Percentiles rank a stretch among this genome's conserved stretches.
These are phyloP conservation scores for Salix viminalis DNA, from an alignment of 345 rosid species.

Conservation along the genomic window DNA sequence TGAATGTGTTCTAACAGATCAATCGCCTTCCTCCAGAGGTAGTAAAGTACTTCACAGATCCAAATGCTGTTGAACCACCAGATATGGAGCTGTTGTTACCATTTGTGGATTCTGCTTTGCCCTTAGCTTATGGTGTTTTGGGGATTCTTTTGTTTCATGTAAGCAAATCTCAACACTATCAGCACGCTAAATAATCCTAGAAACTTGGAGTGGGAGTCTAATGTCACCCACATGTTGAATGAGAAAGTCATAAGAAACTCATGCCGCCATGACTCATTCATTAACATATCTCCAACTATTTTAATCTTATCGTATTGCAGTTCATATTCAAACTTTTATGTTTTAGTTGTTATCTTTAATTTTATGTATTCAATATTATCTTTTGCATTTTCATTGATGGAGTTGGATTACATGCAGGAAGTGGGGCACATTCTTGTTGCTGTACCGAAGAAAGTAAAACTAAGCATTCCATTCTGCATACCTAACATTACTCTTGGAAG, in stretches of 20 bases:
- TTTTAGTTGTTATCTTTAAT: too few species aligned
- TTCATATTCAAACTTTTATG: not conserved
- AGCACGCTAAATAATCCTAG: not conserved
- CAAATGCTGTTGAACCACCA: conserved; percentile 77
- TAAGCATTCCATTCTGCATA: conserved; percentile 90
- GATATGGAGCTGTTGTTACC: conserved; percentile 84
- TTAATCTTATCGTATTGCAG: not conserved
- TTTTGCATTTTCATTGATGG: not conserved
- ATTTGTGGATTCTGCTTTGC: conserved; percentile 89
- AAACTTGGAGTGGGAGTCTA: not conserved
- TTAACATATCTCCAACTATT: not conserved
- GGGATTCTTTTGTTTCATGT: conserved; percentile 90
- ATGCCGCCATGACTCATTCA: not conserved
- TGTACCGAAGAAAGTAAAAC: conserved; percentile 81
- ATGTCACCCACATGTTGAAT: not conserved
- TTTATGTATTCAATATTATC: too few species aligned
- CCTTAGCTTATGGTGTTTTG: conserved; percentile 85
- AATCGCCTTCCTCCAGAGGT: conserved; percentile 93
- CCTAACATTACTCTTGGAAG: conserved; percentile 97
- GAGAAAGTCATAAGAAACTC: not conserved
- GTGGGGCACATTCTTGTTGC: conserved; percentile 88
- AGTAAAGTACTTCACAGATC: conserved; percentile 89
- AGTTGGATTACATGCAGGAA: conserved; percentile 51
- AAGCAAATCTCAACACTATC: conserved; percentile 26
- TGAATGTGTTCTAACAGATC: conserved; percentile 46